A percentile compares a stretch with the other conserved stretches of the same genome.
Conservation (phyloP, 2,329 filamentous ascomycete genomes). For the Ophiocordyceps unilateralis region DNA sequence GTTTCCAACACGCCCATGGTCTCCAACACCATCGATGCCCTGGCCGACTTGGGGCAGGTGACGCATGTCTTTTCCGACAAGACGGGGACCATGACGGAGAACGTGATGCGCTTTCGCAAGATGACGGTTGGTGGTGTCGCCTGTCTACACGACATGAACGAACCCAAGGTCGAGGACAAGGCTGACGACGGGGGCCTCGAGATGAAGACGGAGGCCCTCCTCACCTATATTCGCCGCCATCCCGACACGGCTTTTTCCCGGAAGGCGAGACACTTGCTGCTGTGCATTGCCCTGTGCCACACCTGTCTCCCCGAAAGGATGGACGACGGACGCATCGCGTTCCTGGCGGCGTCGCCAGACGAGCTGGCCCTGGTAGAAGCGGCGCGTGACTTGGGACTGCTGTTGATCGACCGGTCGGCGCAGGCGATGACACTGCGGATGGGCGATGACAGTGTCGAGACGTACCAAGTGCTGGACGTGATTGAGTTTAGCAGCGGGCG, state of each 20-base stretch:
- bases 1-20: constrained; percentile 70
- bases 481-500: constrained; percentile 82
- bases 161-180: constrained; percentile 21
- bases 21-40: constrained; percentile 83
- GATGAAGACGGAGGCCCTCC: constrained; percentile 52
- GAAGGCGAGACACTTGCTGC: constrained; percentile 65
- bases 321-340: constrained; percentile 49
- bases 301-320: constrained; percentile 70
- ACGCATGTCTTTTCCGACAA: constrained; percentile 88
- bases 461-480: constrained; percentile 67
- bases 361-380: constrained; percentile 74
- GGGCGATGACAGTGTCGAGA: constrained; percentile 31
- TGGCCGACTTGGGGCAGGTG: constrained; percentile 84
- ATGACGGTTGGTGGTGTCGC: constrained; percentile 78
- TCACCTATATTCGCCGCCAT: constrained; percentile 59
- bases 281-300: constrained; percentile 76
- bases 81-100: constrained; percentile 85
- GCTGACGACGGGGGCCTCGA: constrained; percentile 34
- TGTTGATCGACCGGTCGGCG: constrained; percentile 57
- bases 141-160: constrained; percentile 69
- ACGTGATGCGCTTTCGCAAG: constrained; percentile 88
- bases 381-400: constrained; percentile 69
- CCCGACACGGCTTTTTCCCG: constrained; percentile 63
- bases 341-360: constrained; percentile 80
- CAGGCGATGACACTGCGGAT: constrained; percentile 43